Percentiles rank a stretch among this genome's conserved stretches.
phyloP scores from a whole-genome alignment of 306 rosid genomes.

The Crotalaria pallida region DNA sequence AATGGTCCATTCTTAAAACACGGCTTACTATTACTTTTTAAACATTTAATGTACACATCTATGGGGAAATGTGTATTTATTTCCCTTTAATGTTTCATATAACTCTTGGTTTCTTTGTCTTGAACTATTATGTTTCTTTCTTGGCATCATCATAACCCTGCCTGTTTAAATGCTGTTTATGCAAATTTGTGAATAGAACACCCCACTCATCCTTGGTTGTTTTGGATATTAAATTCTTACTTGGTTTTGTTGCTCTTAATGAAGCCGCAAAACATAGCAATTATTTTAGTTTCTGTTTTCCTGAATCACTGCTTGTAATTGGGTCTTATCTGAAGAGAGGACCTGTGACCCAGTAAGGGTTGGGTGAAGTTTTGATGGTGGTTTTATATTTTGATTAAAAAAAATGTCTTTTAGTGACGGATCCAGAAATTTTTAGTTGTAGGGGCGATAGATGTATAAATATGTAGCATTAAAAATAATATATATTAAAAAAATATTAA shows the following conservation, averaged over 20 bases:
- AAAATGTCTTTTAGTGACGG: too few relatives aligned
- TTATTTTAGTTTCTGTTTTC: neutral
- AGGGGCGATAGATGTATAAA: too few relatives aligned
- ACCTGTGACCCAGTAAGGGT: neutral
- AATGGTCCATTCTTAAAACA: constrained; percentile 11
- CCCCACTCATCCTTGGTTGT: neutral
- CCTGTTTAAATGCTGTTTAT: neutral
- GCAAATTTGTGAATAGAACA: neutral
- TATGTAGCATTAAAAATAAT: too few relatives aligned
- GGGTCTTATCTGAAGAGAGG: constrained; percentile 5
- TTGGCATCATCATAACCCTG: neutral
- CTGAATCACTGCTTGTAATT: neutral
- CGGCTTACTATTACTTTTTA: neutral
- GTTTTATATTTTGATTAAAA: neutral
- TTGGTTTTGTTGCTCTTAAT: neutral
- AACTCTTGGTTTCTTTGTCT: neutral
- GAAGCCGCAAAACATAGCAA: neutral
- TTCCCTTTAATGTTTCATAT: constrained; percentile 3
- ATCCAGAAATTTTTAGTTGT: too few relatives aligned
- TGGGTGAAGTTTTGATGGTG: neutral
- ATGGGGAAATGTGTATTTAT: neutral
- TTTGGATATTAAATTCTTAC: neutral
- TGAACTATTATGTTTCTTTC: neutral
- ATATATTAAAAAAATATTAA: too few relatives aligned
- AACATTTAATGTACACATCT: neutral